phyloP scores from a whole-genome alignment of 2,329 filamentous ascomycete species.

The Pseudogymnoascus sp. region DNA sequence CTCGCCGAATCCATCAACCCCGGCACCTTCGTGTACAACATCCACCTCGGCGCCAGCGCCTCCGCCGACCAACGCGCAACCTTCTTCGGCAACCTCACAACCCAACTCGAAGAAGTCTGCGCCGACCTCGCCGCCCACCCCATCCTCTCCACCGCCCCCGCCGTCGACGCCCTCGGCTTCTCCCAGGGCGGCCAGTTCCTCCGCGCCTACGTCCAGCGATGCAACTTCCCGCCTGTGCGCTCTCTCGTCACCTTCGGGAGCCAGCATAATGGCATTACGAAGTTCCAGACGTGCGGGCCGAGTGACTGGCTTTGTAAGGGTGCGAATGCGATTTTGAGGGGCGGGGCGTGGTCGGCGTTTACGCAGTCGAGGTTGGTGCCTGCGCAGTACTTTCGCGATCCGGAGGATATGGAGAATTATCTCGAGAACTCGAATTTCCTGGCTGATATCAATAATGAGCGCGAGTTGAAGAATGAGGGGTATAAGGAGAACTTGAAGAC shows the following conservation, averaged over 20 bases:
- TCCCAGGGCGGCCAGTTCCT: slow-evolving; percentile 95
- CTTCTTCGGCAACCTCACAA: slow-evolving; percentile 83
- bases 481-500: slow-evolving; percentile 64
- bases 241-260: slow-evolving; percentile 63
- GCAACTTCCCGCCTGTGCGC: slow-evolving; percentile 53
- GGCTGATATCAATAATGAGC: slow-evolving; percentile 95
- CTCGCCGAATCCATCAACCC: slow-evolving; percentile 67
- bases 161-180: slow-evolving; percentile 87
- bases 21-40: slow-evolving; percentile 74
- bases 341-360: slow-evolving; percentile 70
- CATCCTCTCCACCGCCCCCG: slow-evolving; percentile 72
- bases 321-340: slow-evolving; percentile 67
- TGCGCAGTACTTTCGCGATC: slow-evolving; percentile 87
- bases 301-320: slow-evolving; percentile 75
- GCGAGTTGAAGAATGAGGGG: slow-evolving; percentile 58
- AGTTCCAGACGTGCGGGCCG: slow-evolving; percentile 65
- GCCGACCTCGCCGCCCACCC: slow-evolving; percentile 64
- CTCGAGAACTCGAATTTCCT: slow-evolving; percentile 78
- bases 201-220: slow-evolving; percentile 82
- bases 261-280: slow-evolving; percentile 73
- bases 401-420: slow-evolving; percentile 60
- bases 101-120: slow-evolving; percentile 71
- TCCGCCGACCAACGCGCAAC: slow-evolving; percentile 69
- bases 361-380: slow-evolving; percentile 79
- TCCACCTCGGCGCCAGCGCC: slow-evolving; percentile 57